Percentiles rank a stretch among this genome's conserved stretches.
These are phyloP conservation scores for Aspergillus biplanus DNA, from an alignment of 495 filamentous ascomycete species.

Conservation along the genomic window DNA sequence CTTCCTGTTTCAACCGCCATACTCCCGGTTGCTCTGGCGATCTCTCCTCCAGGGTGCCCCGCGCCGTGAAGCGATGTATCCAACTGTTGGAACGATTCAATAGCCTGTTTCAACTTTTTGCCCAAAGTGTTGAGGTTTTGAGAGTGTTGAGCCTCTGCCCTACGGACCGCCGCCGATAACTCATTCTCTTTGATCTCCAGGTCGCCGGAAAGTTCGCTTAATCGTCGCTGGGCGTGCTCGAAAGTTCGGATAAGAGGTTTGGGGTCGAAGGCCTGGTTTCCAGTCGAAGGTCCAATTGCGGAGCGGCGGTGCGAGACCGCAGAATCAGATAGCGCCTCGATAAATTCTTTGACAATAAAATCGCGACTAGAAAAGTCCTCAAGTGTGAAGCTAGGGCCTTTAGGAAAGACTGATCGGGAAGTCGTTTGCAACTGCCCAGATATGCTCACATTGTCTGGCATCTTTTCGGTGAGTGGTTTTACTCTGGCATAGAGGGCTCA, in stretches of 20 bases:
- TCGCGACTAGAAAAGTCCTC: constrained; percentile 85
- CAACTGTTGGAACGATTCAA: constrained; percentile 85
- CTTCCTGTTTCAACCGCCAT: constrained; percentile 95
- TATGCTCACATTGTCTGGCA: constrained; percentile 48
- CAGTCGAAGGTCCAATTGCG: constrained; percentile 36
- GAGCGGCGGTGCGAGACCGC: constrained; percentile 82
- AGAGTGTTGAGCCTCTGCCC: constrained; percentile 89
- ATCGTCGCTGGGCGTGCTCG: constrained; percentile 79
- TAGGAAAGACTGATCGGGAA: constrained; percentile 69
- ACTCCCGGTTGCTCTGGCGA: constrained; percentile 70
- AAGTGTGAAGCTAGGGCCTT: constrained; percentile 78
- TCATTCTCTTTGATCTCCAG: constrained; percentile 87
- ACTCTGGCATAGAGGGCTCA: constrained; percentile 9
- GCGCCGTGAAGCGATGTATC: constrained; percentile 72
- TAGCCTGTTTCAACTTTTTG: constrained; percentile 85
- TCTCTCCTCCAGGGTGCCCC: constrained; percentile 46
- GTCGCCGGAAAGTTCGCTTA: constrained; percentile 82
- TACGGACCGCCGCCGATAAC: constrained; percentile 80
- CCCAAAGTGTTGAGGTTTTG: constrained; percentile 84
- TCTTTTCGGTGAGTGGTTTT: constrained; percentile 26
- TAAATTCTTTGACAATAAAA: constrained; percentile 97
- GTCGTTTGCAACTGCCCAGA: constrained; percentile 37
- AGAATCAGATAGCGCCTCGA: constrained; percentile 88
- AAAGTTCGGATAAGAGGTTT: constrained; percentile 97
- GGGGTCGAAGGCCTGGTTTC: constrained; percentile 85